phyloP scores from a whole-genome alignment of 192 early-diverging fungal genomes.

The Backusella parvicylindrica region DNA sequence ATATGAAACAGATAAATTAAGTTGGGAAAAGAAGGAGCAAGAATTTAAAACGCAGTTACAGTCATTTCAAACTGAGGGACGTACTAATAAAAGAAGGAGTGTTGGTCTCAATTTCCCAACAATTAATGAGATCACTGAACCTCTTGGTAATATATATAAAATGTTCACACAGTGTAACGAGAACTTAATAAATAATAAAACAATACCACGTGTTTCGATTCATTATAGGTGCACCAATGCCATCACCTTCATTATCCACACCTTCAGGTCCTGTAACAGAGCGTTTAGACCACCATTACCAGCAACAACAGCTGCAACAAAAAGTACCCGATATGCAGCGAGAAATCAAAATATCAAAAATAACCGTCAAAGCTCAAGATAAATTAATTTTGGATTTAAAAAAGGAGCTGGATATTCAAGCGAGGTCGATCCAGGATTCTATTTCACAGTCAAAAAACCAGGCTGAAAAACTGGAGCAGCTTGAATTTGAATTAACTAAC shows the following conservation, averaged over 20 bases:
- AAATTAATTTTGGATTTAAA: constrained; percentile 35
- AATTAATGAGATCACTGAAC: neutral
- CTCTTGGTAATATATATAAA: neutral
- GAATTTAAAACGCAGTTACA: constrained; percentile 25
- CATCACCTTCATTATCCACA: constrained; percentile 5
- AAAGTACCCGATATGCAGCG: neutral
- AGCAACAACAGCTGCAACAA: neutral
- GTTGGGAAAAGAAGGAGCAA: constrained; percentile 43
- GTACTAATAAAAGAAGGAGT: constrained; percentile 26
- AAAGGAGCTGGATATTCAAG: constrained; percentile 32
- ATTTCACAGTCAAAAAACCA: constrained; percentile 31
- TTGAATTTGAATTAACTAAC: constrained; percentile 53
- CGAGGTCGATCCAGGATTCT: constrained; percentile 27
- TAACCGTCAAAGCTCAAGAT: constrained; percentile 29
- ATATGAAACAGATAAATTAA: constrained; percentile 37
- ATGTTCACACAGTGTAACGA: neutral
- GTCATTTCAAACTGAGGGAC: constrained; percentile 20
- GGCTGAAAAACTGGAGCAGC: constrained; percentile 31
- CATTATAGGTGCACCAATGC: constrained; percentile 4
- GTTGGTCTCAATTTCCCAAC: constrained; percentile 13
- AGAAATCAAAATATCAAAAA: neutral
- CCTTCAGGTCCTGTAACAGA: neutral
- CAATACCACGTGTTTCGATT: neutral
- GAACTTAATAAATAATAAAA: neutral
- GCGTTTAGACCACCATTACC: neutral